phyloP scores from a whole-genome alignment of 352 stramenopile species.

The Globisporangium abappressorium region DNA sequence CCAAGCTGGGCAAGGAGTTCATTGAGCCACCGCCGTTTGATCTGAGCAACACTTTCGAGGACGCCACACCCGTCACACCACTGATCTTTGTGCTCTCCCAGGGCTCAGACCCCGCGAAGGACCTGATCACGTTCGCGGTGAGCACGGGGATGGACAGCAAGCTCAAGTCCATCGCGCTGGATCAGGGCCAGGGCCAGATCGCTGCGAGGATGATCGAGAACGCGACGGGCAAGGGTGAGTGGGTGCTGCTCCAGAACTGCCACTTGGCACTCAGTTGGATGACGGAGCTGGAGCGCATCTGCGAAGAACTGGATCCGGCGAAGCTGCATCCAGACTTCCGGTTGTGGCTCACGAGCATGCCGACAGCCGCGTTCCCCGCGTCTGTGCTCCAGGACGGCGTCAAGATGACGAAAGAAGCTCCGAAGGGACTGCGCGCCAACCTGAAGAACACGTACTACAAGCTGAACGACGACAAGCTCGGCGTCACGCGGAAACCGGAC shows the following conservation, averaged over 20 bases:
- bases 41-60: conserved; percentile 88
- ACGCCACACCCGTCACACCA: conserved; percentile 87
- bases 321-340: conserved; percentile 92
- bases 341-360: conserved; percentile 92
- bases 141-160: conserved; percentile 84
- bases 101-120: conserved; percentile 92
- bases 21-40: conserved; percentile 91
- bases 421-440: conserved; percentile 92
- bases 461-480: conserved; percentile 85
- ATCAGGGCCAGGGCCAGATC: conserved; percentile 90
- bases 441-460: conserved; percentile 94
- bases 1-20: conserved; percentile 84
- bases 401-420: conserved; percentile 97
- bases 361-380: conserved; percentile 83
- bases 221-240: conserved; percentile 88
- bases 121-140: conserved; percentile 89
- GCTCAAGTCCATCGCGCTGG: conserved; percentile 92
- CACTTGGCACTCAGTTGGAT: conserved; percentile 95
- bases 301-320: conserved; percentile 84
- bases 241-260: conserved; percentile 95
- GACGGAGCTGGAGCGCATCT: conserved; percentile 92
- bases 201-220: conserved; percentile 90
- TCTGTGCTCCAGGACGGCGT: conserved; percentile 94
- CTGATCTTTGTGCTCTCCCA: conserved; percentile 94
- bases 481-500: conserved; percentile 81